These are phyloP conservation scores for Xerophyta viscosa DNA, from an alignment of 106 monocot genomes.

Conservation along the genomic window DNA sequence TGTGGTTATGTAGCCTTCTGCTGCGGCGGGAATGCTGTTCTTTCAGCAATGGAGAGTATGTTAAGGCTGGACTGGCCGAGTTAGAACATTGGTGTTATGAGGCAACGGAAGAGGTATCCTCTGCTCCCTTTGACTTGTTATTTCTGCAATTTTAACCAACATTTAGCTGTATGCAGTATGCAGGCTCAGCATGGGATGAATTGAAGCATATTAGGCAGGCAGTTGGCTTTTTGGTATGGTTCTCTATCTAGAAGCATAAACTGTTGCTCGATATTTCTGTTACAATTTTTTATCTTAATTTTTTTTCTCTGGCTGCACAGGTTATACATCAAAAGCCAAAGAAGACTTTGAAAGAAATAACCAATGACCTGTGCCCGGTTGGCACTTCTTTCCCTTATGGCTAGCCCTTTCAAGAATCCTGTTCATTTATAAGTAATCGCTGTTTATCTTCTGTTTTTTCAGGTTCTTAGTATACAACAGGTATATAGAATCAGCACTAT, in stretches of 20 bases:
- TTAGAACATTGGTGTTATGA: slow-evolving; percentile 76
- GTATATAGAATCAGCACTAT: slow-evolving; percentile 90
- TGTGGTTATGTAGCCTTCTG: slow-evolving; percentile 66
- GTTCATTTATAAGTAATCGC: too few relatives aligned
- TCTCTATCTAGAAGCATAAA: too few relatives aligned
- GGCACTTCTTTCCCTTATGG: too few relatives aligned
- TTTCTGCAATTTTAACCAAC: too few relatives aligned
- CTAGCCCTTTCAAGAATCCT: too few relatives aligned
- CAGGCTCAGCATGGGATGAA: slow-evolving; percentile 79
- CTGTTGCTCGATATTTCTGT: too few relatives aligned
- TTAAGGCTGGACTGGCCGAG: slow-evolving; percentile 86
- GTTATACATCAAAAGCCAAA: slow-evolving; percentile 87
- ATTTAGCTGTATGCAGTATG: slow-evolving; percentile 30
- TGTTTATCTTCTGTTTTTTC: background rate
- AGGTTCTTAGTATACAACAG: slow-evolving; percentile 84
- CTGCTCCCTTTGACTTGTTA: too few relatives aligned
- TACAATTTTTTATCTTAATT: too few relatives aligned
- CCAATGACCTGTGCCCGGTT: slow-evolving; percentile 70
- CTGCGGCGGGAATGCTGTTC: slow-evolving; percentile 97
- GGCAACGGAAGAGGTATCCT: slow-evolving; percentile 71
- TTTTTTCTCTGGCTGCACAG: too few relatives aligned
- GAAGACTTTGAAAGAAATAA: slow-evolving; percentile 69
- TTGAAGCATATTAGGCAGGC: slow-evolving; percentile 91
- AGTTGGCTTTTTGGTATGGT: slow-evolving; percentile 78
- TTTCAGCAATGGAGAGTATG: slow-evolving; percentile 91